Evolutionary conservation across 257 asterid species (phyloP).

Genomic region (Coffea canephora): DNA sequence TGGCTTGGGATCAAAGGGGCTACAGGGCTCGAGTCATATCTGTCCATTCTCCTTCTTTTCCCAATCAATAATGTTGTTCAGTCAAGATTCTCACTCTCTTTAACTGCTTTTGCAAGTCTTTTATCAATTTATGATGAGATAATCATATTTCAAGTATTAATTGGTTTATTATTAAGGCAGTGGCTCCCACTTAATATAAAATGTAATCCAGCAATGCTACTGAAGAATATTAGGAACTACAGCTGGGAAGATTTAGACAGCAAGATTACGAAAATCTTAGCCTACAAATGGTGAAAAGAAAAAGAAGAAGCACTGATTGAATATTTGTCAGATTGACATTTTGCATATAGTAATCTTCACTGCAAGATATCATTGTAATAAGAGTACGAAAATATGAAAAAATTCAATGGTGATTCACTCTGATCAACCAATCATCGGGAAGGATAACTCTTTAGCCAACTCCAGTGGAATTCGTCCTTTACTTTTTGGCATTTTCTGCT

Average conservation of each 20-base stretch:
- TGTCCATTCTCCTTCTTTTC: slow-evolving; percentile 22
- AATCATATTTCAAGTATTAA: background rate
- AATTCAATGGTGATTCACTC: too few relatives aligned
- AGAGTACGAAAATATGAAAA: too few relatives aligned
- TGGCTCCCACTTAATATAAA: background rate
- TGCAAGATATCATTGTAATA: too few relatives aligned
- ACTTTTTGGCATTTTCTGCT: background rate
- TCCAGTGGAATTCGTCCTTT: background rate
- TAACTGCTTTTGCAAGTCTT: background rate
- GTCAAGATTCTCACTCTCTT: background rate
- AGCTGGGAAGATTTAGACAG: background rate
- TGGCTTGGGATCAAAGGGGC: slow-evolving; percentile 22
- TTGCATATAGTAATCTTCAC: too few relatives aligned
- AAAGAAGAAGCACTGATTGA: too few relatives aligned
- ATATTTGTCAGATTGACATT: too few relatives aligned
- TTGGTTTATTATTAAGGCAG: background rate
- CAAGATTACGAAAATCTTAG: background rate
- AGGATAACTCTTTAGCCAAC: too few relatives aligned
- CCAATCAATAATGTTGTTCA: background rate
- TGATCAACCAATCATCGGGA: too few relatives aligned
- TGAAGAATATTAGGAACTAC: background rate
- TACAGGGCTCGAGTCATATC: slow-evolving; percentile 6
- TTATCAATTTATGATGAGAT: background rate
- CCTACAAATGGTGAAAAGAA: too few relatives aligned
- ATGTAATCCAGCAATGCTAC: background rate